Base-by-base conservation (phyloP, 1,284 basidiomycete species). In the Cutaneotrichosporon sp. region DNA sequence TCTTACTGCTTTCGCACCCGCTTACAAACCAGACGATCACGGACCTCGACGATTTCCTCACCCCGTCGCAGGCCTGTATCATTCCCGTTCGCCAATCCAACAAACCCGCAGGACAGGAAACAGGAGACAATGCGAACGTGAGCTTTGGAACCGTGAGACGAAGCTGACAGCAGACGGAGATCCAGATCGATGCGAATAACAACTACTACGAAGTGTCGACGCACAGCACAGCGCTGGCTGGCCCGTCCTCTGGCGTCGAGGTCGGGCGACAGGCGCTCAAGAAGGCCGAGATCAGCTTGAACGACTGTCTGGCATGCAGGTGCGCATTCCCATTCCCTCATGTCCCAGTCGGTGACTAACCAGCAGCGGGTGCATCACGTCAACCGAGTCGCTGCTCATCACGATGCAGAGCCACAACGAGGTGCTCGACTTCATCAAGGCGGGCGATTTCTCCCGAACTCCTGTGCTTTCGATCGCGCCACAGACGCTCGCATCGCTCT, bases 41-140 rank as follows among this genome's bases (percentile, higher is more conserved):
- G 21, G 96, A 99, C 80, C 86, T 99, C 53, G 98, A 98, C 80
- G 97, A 99, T 82, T 99, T 96, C 79, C 91, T 99, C 57, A 92
- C 93, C 0, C 97, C 97, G 4, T 92, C 94, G 1, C 96, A 98
- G 82, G 90, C 91, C 50, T 99, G 97, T 81, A 98, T 99, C 81
- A 98, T 98, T 76, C 96, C 97, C 2, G 92, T 98, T 26, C 62
- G 78, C 60, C 64, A 64, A 31, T 32, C 65, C 10, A 70, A 67
- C 40, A 66, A 70, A 51, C 61, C 64, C 1, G 68, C 68, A 34
- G 72, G 64, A 1, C 63, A 66, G 51, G 69, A 69, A 21, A 63
- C 70, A 32, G 63, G 55, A 5, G 58, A 55, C 22, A 49, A 49
- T 30, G 47, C 47, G 16, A 64, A 61, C 36, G 63, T 64, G 49